phyloP scores from a whole-genome alignment of 2,329 filamentous ascomycete genomes.

The Beauveria varroae region DNA sequence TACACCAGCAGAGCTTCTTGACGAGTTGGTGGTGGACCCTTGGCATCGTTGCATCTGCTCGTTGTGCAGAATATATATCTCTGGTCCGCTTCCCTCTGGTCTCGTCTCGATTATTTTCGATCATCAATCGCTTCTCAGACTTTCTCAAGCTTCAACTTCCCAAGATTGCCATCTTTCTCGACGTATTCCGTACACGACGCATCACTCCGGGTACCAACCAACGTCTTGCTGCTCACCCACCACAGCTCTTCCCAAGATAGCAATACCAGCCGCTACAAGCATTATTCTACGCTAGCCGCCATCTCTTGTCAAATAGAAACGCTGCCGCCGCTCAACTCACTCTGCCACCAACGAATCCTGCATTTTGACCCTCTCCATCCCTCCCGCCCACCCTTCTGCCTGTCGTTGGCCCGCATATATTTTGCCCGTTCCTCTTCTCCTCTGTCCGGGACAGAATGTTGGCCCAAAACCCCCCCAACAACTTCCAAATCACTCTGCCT shows the following conservation, averaged over 20 bases:
- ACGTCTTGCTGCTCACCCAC: background rate
- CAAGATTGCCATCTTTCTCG: background rate
- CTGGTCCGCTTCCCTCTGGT: conserved; percentile 2
- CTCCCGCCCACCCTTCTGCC: background rate
- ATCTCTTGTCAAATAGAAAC: conserved; percentile 4
- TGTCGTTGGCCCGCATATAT: conserved; percentile 12
- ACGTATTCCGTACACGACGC: background rate
- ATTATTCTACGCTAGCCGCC: conserved; percentile 8
- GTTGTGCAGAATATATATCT: conserved; percentile 8
- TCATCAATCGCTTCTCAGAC: background rate
- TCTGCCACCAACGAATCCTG: conserved; percentile 9
- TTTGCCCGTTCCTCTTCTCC: background rate
- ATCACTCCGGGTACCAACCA: background rate
- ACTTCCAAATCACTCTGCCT: conserved; percentile 7
- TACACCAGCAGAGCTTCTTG: background rate
- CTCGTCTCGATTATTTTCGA: background rate
- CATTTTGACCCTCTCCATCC: conserved; percentile 7
- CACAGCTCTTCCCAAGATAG: conserved; percentile 3
- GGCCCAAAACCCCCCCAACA: background rate
- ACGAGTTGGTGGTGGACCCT: conserved; percentile 7
- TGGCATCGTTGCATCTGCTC: conserved; percentile 4
- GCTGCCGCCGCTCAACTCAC: conserved; percentile 8
- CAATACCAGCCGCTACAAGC: conserved; percentile 4
- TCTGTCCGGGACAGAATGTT: conserved; percentile 6
- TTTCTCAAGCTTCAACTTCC: background rate